phyloP scores from a whole-genome alignment of 805 yeast species.

The Metschnikowia matae region DNA sequence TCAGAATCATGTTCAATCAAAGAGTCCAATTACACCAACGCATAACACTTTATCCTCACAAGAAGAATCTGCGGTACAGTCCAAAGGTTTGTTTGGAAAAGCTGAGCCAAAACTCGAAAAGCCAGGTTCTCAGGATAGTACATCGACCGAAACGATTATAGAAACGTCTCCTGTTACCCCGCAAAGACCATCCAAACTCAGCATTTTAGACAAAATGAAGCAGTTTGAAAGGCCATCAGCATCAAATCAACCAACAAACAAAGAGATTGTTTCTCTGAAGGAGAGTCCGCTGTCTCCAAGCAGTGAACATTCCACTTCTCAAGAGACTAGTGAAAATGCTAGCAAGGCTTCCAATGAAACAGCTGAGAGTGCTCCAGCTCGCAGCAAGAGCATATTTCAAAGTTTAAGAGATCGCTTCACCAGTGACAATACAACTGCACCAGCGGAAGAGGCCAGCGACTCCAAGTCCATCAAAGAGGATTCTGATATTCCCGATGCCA shows the following conservation, averaged over 20 bases:
- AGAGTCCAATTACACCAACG: not conserved
- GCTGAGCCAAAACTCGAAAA: not conserved
- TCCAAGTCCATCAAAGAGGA: not conserved
- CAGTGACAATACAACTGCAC: slow-evolving; percentile 6
- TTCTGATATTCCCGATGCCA: not conserved
- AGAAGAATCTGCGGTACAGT: not conserved
- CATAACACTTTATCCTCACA: not conserved
- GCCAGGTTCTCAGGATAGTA: not conserved
- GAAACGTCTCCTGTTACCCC: not conserved
- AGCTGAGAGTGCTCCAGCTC: slow-evolving; percentile 11
- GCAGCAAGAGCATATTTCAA: slow-evolving; percentile 32
- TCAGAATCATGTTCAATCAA: not conserved
- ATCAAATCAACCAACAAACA: not conserved
- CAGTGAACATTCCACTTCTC: not conserved
- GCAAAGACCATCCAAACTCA: not conserved
- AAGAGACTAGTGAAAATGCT: not conserved
- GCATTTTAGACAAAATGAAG: slow-evolving; percentile 33
- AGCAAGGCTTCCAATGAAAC: not conserved
- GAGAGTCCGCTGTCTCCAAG: not conserved
- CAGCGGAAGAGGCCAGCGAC: not conserved
- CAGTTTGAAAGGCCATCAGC: slow-evolving; percentile 25
- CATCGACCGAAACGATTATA: not conserved
- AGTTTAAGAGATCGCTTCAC: slow-evolving; percentile 30
- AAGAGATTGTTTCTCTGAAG: not conserved
- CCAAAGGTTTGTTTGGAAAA: not conserved